Base-by-base conservation (phyloP, 139 green algal species). In the Bryopsis sp. region DNA sequence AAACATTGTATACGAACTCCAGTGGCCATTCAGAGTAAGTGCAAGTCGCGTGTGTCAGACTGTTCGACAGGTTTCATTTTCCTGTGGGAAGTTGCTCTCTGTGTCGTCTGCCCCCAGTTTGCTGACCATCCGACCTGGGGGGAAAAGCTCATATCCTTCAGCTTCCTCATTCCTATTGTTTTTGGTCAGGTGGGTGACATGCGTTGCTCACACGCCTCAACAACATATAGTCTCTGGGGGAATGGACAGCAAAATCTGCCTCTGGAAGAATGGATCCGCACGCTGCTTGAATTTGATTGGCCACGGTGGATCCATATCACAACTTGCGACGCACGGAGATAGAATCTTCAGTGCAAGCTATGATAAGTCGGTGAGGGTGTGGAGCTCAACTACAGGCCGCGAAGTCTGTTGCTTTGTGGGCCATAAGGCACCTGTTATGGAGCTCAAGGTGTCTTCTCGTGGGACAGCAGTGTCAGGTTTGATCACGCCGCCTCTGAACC, bases 21-120 rank as follows among this genome's bases (percentile, higher is more conserved):
- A 68, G 48, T 38, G 86, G 88, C 0, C 88, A 95, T 70, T 74
- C 48, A 32, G 88, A 95, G 80, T 95, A 74, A 77, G 84, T 78
- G 1, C 26, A 48, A 36, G n/a, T n/a, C n/a, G n/a, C n/a, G n/a
- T n/a, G n/a, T n/a, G n/a, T n/a, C n/a, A n/a, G n/a, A n/a, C n/a
- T n/a, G n/a, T n/a, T n/a, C n/a, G n/a, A n/a, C n/a, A n/a, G n/a
- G n/a, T n/a, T n/a, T n/a, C n/a, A n/a, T n/a, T n/a, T n/a, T n/a
- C n/a, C n/a, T n/a, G n/a, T n/a, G n/a, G n/a, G n/a, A n/a, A n/a
- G n/a, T n/a, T n/a, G n/a, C n/a, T n/a, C n/a, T n/a, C n/a, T n/a
- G n/a, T n/a, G n/a, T n/a, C n/a, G n/a, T n/a, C n/a, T n/a, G n/a
- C n/a, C n/a, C n/a, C n/a, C n/a, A n/a, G n/a, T n/a, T n/a, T n/a